Conservation (phyloP, 768 basidiomycete genomes). For the Amanita fuliginea region DNA sequence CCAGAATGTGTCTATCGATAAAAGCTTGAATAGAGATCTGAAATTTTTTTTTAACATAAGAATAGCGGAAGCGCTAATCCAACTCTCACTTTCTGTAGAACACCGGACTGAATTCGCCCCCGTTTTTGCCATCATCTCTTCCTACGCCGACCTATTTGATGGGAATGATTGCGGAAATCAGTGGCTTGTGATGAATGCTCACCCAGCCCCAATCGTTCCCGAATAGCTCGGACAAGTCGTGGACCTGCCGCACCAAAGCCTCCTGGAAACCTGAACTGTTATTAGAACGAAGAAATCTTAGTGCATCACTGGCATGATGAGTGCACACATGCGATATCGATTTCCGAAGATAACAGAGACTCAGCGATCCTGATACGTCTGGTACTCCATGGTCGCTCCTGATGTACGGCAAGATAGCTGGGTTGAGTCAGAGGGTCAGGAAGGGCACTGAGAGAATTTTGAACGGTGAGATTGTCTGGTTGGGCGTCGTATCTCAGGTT, state of each 20-base stretch:
- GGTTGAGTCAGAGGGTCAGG: constrained; percentile 29
- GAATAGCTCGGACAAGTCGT: constrained; percentile 42
- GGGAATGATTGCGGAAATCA: neutral
- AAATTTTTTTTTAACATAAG: no score
- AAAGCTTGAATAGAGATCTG: constrained; percentile 24
- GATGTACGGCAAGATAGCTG: constrained; percentile 18
- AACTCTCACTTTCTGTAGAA: constrained; percentile 38
- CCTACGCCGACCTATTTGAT: constrained; percentile 44
- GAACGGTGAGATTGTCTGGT: constrained; percentile 40
- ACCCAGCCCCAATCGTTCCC: constrained; percentile 46
- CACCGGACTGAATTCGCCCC: constrained; percentile 53
- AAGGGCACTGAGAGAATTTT: constrained; percentile 30
- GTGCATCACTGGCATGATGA: neutral
- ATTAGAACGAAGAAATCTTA: neutral
- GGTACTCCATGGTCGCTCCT: constrained; percentile 45
- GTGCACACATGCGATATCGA: constrained; percentile 27
- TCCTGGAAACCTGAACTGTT: constrained; percentile 37
- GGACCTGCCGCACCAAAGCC: constrained; percentile 43
- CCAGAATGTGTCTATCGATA: constrained; percentile 42
- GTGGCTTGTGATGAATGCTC: constrained; percentile 6
- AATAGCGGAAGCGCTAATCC: no score
- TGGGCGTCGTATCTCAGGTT: constrained; percentile 45
- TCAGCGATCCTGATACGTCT: constrained; percentile 37
- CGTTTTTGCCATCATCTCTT: constrained; percentile 42
- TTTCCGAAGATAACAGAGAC: constrained; percentile 27